A percentile compares a stretch with the other conserved stretches of the same genome.
Evolutionary conservation across 306 rosid species (phyloP).

Genomic region (Rubus idaeus): DNA sequence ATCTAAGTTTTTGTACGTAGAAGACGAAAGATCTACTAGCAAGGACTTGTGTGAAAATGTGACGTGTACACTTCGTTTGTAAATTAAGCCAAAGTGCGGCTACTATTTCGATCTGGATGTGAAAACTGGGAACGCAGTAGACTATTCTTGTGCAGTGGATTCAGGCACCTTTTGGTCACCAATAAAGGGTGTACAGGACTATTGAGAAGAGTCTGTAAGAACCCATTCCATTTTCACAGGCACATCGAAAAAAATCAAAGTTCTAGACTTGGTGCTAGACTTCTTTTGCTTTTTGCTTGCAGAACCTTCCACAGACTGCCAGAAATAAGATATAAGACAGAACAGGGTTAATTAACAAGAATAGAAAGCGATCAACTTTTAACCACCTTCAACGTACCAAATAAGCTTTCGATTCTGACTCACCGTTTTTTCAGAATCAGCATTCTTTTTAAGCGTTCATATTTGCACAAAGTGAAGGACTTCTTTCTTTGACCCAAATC

Average conservation of each 20-base stretch:
- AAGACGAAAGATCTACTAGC: no score
- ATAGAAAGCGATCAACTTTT: neutral
- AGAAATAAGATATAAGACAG: constrained; percentile 2
- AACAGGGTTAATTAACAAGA: neutral
- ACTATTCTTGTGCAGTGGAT: constrained; percentile 41
- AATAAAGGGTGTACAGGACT: constrained; percentile 49
- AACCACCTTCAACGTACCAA: neutral
- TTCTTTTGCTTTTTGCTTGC: constrained; percentile 36
- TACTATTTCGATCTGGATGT: constrained; percentile 21
- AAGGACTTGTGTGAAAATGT: no score
- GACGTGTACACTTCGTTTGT: no score
- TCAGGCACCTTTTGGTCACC: constrained; percentile 36
- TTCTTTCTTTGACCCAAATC: constrained; percentile 58
- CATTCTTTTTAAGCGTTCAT: constrained; percentile 36
- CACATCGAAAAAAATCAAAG: constrained; percentile 40
- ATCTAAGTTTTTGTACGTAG: no score
- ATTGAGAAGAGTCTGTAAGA: constrained; percentile 40
- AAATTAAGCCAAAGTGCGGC: neutral
- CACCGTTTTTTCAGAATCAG: constrained; percentile 27
- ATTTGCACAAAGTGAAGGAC: constrained; percentile 55
- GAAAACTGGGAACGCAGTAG: constrained; percentile 34
- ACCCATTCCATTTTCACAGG: constrained; percentile 58
- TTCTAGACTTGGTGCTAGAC: constrained; percentile 26
- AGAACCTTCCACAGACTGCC: constrained; percentile 26
- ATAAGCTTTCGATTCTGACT: constrained; percentile 23